A percentile compares a stretch with the other conserved stretches of the same genome.
These are phyloP conservation scores for Pseudonectria buxi DNA, from an alignment of 2,329 filamentous ascomycete species.

Conservation along the genomic window DNA sequence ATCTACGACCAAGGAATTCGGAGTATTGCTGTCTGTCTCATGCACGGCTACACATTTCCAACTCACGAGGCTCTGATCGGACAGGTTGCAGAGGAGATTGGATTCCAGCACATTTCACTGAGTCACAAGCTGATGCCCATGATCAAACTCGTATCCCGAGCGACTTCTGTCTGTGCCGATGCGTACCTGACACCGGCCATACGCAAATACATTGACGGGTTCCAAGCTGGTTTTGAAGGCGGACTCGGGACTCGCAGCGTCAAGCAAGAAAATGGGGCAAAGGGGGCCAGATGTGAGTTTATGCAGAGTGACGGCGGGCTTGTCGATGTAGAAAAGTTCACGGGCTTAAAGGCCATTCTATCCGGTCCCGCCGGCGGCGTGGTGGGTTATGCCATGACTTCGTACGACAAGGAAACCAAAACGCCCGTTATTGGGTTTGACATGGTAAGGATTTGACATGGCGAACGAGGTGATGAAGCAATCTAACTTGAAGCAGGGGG, in stretches of 20 bases:
- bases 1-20: constrained; percentile 62
- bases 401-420: constrained; percentile 75
- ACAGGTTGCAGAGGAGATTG: constrained; percentile 68
- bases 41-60: constrained; percentile 90
- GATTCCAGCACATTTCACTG: constrained; percentile 64
- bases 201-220: constrained; percentile 55
- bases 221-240: constrained; percentile 73
- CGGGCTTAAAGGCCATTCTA: constrained; percentile 75
- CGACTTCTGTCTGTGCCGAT: constrained; percentile 37
- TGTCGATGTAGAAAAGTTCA: constrained; percentile 73
- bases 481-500: constrained; percentile 42
- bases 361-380: constrained; percentile 91
- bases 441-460: constrained; percentile 46
- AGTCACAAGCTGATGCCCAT: constrained; percentile 36
- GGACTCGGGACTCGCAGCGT: constrained; percentile 72
- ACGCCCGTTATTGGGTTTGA: constrained; percentile 91
- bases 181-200: constrained; percentile 39
- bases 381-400: constrained; percentile 86
- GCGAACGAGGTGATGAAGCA: too few species aligned
- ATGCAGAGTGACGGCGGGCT: constrained; percentile 83
- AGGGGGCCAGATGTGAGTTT: constrained; percentile 80
- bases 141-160: constrained; percentile 37
- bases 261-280: constrained; percentile 54
- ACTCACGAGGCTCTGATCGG: constrained; percentile 77
- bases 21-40: constrained; percentile 82